These are phyloP conservation scores for Nakaseomyces glabratus DNA, from an alignment of 1,139 yeast genomes.

Conservation along the genomic window DNA sequence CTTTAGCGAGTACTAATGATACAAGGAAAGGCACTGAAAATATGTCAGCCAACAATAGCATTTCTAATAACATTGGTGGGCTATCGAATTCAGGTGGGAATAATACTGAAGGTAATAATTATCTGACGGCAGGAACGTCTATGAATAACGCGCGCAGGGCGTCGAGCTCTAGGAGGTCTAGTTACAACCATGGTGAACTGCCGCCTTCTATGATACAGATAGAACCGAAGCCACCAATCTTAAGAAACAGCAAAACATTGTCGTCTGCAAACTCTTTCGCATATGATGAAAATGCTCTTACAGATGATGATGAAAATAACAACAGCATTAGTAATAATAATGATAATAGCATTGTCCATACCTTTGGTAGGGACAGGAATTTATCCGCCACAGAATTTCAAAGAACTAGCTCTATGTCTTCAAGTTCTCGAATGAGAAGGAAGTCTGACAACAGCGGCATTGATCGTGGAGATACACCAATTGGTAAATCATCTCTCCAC, in stretches of 20 bases:
- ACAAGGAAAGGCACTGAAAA: no score
- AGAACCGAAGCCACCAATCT: slow-evolving; percentile 55
- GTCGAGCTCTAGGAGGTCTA: slow-evolving; percentile 25
- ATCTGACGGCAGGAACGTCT: slow-evolving; percentile 2
- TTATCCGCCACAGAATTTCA: slow-evolving; percentile 4
- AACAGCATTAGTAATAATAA: slow-evolving; percentile 7
- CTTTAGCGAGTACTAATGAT: no score
- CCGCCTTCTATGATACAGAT: slow-evolving; percentile 60
- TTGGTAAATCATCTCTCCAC: neutral
- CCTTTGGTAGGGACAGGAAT: slow-evolving; percentile 3
- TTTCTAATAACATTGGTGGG: neutral
- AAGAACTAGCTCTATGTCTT: slow-evolving; percentile 6
- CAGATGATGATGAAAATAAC: slow-evolving; percentile 12
- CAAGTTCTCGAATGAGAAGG: slow-evolving; percentile 7
- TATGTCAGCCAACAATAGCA: neutral
- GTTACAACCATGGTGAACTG: slow-evolving; percentile 19
- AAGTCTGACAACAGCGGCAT: slow-evolving; percentile 4
- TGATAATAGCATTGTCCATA: slow-evolving; percentile 2
- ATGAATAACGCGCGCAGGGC: slow-evolving; percentile 30
- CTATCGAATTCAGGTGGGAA: neutral
- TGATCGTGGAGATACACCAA: slow-evolving; percentile 3
- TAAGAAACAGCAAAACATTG: slow-evolving; percentile 29
- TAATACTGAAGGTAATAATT: neutral
- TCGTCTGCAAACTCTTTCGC: slow-evolving; percentile 10
- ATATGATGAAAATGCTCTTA: slow-evolving; percentile 11